Base-by-base conservation (phyloP, 495 filamentous ascomycete genomes). In the Lepidopterella palustris region DNA sequence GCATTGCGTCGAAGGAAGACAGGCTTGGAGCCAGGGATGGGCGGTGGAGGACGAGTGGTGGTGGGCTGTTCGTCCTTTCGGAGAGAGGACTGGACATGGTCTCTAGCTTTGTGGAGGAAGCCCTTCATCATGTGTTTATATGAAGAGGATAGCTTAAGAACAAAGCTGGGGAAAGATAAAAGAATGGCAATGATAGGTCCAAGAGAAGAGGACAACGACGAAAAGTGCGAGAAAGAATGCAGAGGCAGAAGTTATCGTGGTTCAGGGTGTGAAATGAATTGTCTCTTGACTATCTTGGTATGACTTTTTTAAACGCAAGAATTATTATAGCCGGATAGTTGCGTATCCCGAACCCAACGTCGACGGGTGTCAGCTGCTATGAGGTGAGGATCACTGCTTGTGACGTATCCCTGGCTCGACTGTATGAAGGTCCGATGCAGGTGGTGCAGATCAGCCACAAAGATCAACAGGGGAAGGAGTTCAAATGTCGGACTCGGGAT, bases 21-120 rank as follows among this genome's bases (percentile, higher is more conserved):
- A 10, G 53, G 35, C 28, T 27, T 27, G 15, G 31, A 45, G 15
- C 15, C 35, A 5, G 53, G 29, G 11, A 53, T 24, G 23, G n/a
- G 23, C 28, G 51, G 31, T 4, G 51, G 31, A 32, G 26, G 11
- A 4, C 25, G 48, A 23, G 40, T 25, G 6, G 49, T 18, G 53
- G 13, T 29, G 15, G 50, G 50, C 24, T 28, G 24, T 31, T 53
- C 1, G 47, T 56, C 53, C 26, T 13, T 45, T 29, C 51, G 45
- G 35, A 60, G 23, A 26, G 53, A 11, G 24, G 27, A 27, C 2
- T 55, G 5, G n/a, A 54, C 21, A 27, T 61, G 45, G 58, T 59
- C 45, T 48, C 69, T 71, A n/a, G 67, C 62, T 67, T 66, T 71
- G 45, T 65, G 45, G 50, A 70, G 40, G 52, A 69, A 57, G 18